Base-by-base conservation (phyloP, 1,284 basidiomycete genomes). In the Mycosarcoma maydis region DNA sequence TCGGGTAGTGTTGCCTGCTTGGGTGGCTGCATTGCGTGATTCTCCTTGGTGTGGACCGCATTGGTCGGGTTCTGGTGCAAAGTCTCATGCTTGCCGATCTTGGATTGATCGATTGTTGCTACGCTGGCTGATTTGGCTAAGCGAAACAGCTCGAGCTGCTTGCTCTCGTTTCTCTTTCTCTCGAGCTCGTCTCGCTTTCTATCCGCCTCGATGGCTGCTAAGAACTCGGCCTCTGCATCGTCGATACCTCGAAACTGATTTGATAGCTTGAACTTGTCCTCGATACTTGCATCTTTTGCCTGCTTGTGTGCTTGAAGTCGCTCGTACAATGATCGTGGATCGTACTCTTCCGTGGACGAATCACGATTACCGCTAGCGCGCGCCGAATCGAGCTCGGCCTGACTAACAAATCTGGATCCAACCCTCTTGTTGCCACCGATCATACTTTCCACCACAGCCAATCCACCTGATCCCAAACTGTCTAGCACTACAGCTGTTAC, bases 181-280 rank as follows among this genome's bases (percentile, higher is more conserved):
- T 24, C 16, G 24, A 27, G 23, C 48, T 52, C 64, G 8, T 52
- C 33, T 23, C 29, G 14, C 24, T 73, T 20, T 71, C 57, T 1
- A 45, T 38, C n/a, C 44, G 42, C 32, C 58, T 64, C 20, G 61
- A 23, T 38, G 4, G 38, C 66, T 8, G 68, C 61, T 3, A 81
- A 54, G 23, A 81, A 81, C 7, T 55, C 61, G 7, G 54, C 52
- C 50, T 81, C 80, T 13, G 41, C 66, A 32, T 80, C 77, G 43
- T 81, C 78, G 17, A 81, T 67, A 0, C 80, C 80, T 0, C 80
- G 52, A 37, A 78, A 81, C 50, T 80, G 78, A 24, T 79, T 80
- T 1, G 66, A 59, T n/a, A 78, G 65, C 36, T 75, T 75, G 44
- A 52, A 67, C 64, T 58, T 66, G n/a, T 76, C 78, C 17, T 80